A percentile compares a stretch with the other conserved stretches of the same genome.
Evolutionary conservation across 2,329 filamentous ascomycete genomes (phyloP).

Genomic region (Aspergillus aculeatus): DNA sequence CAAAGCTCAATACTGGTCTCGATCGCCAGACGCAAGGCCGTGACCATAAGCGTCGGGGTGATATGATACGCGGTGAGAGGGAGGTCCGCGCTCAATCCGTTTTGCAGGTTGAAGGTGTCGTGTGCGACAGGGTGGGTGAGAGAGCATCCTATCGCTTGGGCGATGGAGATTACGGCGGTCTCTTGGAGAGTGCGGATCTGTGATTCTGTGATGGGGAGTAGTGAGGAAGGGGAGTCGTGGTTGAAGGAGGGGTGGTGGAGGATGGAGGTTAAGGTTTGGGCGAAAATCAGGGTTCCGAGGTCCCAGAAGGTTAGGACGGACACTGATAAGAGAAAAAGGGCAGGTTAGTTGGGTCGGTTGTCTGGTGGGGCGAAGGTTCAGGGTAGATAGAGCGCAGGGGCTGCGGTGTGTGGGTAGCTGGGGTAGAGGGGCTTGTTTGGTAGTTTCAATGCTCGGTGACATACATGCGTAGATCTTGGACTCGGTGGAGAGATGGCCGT

Average conservation of each 20-base stretch:
- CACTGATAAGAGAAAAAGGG: constrained; percentile 18
- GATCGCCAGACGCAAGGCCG: constrained; percentile 18
- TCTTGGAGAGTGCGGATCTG: constrained; percentile 7
- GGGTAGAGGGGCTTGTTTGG: background rate
- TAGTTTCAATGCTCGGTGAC: background rate
- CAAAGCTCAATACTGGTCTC: constrained; percentile 12
- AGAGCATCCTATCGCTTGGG: constrained; percentile 14
- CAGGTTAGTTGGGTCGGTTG: constrained; percentile 11
- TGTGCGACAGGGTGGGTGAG: constrained; percentile 12
- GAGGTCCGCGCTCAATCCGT: constrained; percentile 20
- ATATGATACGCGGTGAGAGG: constrained; percentile 24
- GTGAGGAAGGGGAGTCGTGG: background rate
- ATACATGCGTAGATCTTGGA: background rate
- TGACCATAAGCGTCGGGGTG: constrained; percentile 19
- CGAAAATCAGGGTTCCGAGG: constrained; percentile 20
- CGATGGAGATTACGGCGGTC: constrained; percentile 12
- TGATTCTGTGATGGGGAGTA: background rate
- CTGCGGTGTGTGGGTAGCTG: background rate
- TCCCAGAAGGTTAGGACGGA: constrained; percentile 23
- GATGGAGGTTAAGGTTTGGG: constrained; percentile 7
- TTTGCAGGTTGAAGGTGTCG: constrained; percentile 21
- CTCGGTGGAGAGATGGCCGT: no score
- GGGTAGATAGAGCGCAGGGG: constrained; percentile 11
- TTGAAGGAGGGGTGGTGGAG: background rate
- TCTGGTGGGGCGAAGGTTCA: no score